Evolutionary conservation across 2,329 filamentous ascomycete genomes (phyloP).

Genomic region (Phaeosphaeria sp.): DNA sequence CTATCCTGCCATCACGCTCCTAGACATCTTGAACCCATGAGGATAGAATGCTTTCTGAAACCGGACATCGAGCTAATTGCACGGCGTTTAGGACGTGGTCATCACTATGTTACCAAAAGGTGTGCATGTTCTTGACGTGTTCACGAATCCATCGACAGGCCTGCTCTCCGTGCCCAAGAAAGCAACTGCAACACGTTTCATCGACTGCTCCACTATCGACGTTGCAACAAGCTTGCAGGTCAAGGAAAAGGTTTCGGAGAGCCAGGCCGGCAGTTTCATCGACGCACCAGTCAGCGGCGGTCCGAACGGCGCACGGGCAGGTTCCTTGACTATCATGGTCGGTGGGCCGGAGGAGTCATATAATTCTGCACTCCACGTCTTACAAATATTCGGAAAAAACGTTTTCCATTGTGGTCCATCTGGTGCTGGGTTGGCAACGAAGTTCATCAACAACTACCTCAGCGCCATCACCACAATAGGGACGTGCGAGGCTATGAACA

Average conservation of each 20-base stretch:
- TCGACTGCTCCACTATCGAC: background rate
- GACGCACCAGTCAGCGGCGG: background rate
- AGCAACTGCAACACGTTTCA: background rate
- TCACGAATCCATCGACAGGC: background rate
- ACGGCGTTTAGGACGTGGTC: background rate
- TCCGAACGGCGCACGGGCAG: background rate
- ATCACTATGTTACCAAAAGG: background rate
- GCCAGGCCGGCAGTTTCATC: background rate
- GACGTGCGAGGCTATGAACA: background rate
- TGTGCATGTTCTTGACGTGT: background rate
- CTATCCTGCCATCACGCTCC: background rate
- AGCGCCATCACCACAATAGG: background rate
- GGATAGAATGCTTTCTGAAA: background rate
- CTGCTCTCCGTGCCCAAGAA: background rate
- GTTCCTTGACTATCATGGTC: background rate
- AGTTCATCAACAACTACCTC: background rate
- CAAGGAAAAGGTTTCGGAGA: background rate
- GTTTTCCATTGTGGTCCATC: background rate
- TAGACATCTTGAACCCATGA: background rate
- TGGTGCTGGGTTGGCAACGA: background rate
- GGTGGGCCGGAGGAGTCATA: background rate
- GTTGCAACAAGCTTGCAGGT: background rate
- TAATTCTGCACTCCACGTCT: background rate
- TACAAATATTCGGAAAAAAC: background rate
- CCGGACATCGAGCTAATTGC: background rate